Conservation (phyloP, 176 grass and related monocot species). For the Hordeum marinum region DNA sequence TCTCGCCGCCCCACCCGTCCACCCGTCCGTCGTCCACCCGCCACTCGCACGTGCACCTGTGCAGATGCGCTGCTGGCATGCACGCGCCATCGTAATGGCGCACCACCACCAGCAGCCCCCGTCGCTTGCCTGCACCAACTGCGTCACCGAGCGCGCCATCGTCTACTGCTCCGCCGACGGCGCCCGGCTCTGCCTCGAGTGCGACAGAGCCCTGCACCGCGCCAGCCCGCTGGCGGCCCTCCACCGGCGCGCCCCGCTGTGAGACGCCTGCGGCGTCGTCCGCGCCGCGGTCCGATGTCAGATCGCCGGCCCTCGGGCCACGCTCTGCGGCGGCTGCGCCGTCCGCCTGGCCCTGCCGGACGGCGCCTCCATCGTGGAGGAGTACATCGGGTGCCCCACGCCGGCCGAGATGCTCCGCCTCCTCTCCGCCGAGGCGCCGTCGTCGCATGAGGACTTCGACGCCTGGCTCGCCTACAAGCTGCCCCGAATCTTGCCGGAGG, state of each 20-base stretch:
- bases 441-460: not conserved
- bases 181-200: constrained; percentile 39
- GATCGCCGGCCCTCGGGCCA: not conserved
- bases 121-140: constrained; percentile 5
- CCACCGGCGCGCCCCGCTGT: constrained; percentile 34
- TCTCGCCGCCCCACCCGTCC: no score
- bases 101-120: not conserved
- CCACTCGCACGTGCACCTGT: not conserved
- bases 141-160: constrained; percentile 24
- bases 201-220: constrained; percentile 37
- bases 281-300: not conserved
- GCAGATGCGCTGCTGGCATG: not conserved
- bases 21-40: not conserved
- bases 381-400: constrained; percentile 21
- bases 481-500: not conserved
- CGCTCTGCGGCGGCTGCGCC: constrained; percentile 22
- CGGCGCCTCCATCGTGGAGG: not conserved
- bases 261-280: constrained; percentile 25
- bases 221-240: constrained; percentile 1
- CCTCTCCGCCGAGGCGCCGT: constrained; percentile 19
- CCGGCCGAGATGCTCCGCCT: not conserved
- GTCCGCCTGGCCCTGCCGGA: not conserved
- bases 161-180: constrained; percentile 41
- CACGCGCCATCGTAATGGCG: not conserved
- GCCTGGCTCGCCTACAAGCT: constrained; percentile 6